Base-by-base conservation (phyloP, 768 basidiomycete genomes). In the Mycena kentingensis region DNA sequence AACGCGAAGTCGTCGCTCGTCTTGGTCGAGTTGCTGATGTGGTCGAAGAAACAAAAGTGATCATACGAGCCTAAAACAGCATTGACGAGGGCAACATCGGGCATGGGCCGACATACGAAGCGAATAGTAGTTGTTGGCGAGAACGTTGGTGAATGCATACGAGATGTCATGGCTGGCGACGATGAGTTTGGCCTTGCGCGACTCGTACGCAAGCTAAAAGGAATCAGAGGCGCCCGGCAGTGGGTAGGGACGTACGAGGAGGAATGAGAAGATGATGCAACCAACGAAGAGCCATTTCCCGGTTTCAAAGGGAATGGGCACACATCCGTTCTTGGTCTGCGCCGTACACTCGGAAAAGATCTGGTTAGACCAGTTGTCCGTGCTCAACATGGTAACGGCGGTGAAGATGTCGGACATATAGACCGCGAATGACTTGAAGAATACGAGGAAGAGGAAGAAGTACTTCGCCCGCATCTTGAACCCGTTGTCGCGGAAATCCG, bases 341-440 rank as follows among this genome's bases (percentile, higher is more conserved):
- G 16, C 38, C 15, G 47, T 65, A 67, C 93, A 95, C 58, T 85
- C 80, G 54, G 83, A 76, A 72, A 92, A 90, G 65, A 98, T 97
- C 69, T 90, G 82, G 64, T 90, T 95, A 49, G 90, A 86, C 96
- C 96, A 99, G 28, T 83, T 79, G 34, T 81, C 78, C 19, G 94
- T 93, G 22, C 89, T 86, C 72, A 98, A 88, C 90, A 98, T 94
- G 62, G 96, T 97, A 56, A 93, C 82, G 57, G 93, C 94, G 31
- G 96, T 93, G 76, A 95, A 99, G 69, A 98, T 93, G 82, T 99
- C 97, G 70, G 91, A 90, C 55, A 95, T 77, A 73, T 98, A 97
- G 71, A 99, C 96, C 49, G 94, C 84, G 76, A 98, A 89, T 27
- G 91, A 93, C 71, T 97, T 98, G 77, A 97, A 83, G 50, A 98